Evolutionary conservation across 1,284 basidiomycete genomes (phyloP), one percentile per base, ranked within the genome.

Genomic region (Cryptococcus hybrid): DNA sequence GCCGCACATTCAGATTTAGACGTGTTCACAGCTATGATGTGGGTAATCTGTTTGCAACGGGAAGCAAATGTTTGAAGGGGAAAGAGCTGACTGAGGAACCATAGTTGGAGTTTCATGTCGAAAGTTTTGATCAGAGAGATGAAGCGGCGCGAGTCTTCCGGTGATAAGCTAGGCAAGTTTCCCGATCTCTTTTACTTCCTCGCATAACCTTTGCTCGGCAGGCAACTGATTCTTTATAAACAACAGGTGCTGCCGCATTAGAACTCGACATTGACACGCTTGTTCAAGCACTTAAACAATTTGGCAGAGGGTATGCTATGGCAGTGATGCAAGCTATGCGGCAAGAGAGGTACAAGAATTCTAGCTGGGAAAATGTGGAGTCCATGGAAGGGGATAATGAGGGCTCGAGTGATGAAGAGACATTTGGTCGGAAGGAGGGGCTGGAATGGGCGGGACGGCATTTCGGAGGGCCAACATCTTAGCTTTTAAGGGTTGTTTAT

Each of bases 1-100:
- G 45, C 56, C 3, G 53, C 63, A 48, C 55, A 40, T 4, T 48
- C 56, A 4, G 70, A 73, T 39, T 38, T 70, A 24, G 70, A 73
- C 51, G 65, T 73, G 2, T 73, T 74, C 46, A 65, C 71, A n/a
- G 65, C 66, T 35, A 73, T 73, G 63, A 62, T 63, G 67, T 73
- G 60, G 55, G 71, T 66, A 13, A n/a, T 49, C 5, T 34, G 5
- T 47, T 30, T 30, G 30, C 30, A 30, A 30, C 30, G 30, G 4
- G 30, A 30, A 30, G 30, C 43, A 12, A 44, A n/a, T 34, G 11
- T 30, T 44, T 18, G 39, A 18, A 34, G 15, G 35, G 54, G 30
- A 30, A 30, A 30, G 30, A 30, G 30, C 30, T 30, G 51, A 56
- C 36, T 6, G 47, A 47, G 18, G 8, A 24, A 15, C 34, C 18